Evolutionary conservation across 2,329 filamentous ascomycete genomes (phyloP), one percentile per base, ranked within the genome.

Genomic region (Lecanoromycetidae sp.): DNA sequence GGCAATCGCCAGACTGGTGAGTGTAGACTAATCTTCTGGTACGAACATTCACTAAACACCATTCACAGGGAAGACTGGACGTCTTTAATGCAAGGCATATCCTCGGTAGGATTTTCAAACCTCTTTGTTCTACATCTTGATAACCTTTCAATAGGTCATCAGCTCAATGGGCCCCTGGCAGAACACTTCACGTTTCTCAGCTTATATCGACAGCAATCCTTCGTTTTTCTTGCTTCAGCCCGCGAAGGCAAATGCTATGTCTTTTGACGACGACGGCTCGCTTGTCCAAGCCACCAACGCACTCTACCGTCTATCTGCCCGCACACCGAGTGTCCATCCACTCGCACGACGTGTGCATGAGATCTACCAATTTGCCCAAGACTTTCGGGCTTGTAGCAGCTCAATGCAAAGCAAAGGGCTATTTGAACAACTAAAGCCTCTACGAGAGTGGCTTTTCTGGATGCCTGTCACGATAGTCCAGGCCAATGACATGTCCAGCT

Each of bases 1-100:
- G 91, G 88, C 90, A 96, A 69, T 85, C 87, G 47, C 91, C 82
- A 51, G 90, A 96, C 69, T 96, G 88, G 90, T 93, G 75, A 72
- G 81, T 57, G 57, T 53, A 56, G 36, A 59, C 58, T 26, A 23
- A 58, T 20, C 37, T 27, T 5, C 20, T 23, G 33, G 32, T 8
- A 33, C 37, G 60, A 46, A 58, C 67, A 71, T 59, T 71, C 55
- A 49, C 23, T n/a, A 27, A 27, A 27, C 26, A 50, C 20, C 20
- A 13, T 35, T 58, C 52, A 56, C 61, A 94, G 87, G 84, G 82
- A 82, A 63, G 84, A 82, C 66, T 96, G 90, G 90, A 87, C 83
- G 53, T 88, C 88, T 55, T 71, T 95, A 51, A 91, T 94, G 72
- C 84, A 90, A 60, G 90, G 88, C 50, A 88, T 88, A 51, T 87